Base-by-base conservation (phyloP, 805 yeast genomes). In the Aciculoconidium aculeatum region DNA sequence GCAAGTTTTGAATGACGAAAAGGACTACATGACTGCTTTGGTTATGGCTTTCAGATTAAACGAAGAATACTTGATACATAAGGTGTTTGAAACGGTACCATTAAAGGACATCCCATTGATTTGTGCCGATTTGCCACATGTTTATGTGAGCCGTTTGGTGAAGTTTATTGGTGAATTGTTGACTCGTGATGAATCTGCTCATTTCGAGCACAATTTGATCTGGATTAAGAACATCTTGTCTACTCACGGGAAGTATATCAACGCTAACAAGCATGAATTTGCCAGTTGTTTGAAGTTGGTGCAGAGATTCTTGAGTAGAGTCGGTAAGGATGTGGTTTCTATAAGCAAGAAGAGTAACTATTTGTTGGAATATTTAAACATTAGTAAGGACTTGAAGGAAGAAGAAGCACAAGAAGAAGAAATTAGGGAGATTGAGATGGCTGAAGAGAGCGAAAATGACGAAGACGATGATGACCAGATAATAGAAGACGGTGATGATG, bases 11-110 rank as follows among this genome's bases (percentile, higher is more conserved):
- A 27, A 28, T 7, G 41, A 59, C 6, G 80, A 76, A 28, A 67
- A 66, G 31, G 80, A 77, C 31, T 85, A 76, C 52, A 61, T 88
- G 43, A 73, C 74, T 22, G 90, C 96, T 0, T 57, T 90, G 34
- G 83, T 88, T 9, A 87, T 92, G 96, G 75, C 96, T 0, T 87
- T 92, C 70, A 70, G 98, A 54, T 68, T 92, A 36, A 92, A 92
- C 50, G 98, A 92, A 50, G 60, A 57, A 7, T 73, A 78, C 44
- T 60, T 92, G 31, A 75, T 88, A 15, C 79, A 79, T 37, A 67
- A 67, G 36, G 82, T 84, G 0, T 84, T 77, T 51, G 95, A 86
- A 51, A 45, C 70, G 4, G 67, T 88, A 7, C 90, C 92, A 2
- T 49, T 71, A n/a, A 60, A 63, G 3, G 94, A 87, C 47, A 73